Evolutionary conservation across 176 grass and related monocot genomes (phyloP), one percentile per base, ranked within the genome.

Genomic region (Avena atlantica): DNA sequence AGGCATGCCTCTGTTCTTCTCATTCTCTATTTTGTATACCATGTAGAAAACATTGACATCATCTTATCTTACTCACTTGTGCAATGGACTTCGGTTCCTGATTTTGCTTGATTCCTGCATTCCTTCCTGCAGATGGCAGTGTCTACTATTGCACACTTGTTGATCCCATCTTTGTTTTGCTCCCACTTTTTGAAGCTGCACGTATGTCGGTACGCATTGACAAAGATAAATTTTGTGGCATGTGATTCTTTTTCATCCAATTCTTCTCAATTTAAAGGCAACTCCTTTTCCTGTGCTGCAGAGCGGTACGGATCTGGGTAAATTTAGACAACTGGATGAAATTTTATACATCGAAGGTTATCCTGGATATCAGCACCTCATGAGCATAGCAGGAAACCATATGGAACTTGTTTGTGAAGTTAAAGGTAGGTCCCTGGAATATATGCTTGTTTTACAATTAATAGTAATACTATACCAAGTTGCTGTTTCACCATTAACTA

Each of bases 321-420:
- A 95, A 71, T 99, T 94, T 71, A 99, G 97, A 79, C 92, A 96
- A 69, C 67, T 99, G 72, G 94, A 96, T 89, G 92, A 99, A 90
- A 91, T 99, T 74, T 86, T 99, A 63, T 99, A 93, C 67, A 84
- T 99, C 14, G 91, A 99, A 80, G 97, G 94, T 74, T 94, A 91
- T 93, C 94, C 97, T 86, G 94, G 83, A 44, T 99, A 94, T 80
- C 94, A 96, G 68, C 86, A 94, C 13, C 92, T 99, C 72, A 78
- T 90, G 76, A 80, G 73, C 83, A 36, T 99, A 84, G 92, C 94
- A 86, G 72, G 65, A 80, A 82, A 94, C 76, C 87, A 87, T 59
- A 90, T 99, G 91, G 87, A 90, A 78, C 61, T 93, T 52, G 85
- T 96, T 79, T 99, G 94, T 83, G 94, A 96, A 91, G 81, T 96